phyloP scores from a whole-genome alignment of 2,329 filamentous ascomycete genomes.

The Simplicillium sp. region DNA sequence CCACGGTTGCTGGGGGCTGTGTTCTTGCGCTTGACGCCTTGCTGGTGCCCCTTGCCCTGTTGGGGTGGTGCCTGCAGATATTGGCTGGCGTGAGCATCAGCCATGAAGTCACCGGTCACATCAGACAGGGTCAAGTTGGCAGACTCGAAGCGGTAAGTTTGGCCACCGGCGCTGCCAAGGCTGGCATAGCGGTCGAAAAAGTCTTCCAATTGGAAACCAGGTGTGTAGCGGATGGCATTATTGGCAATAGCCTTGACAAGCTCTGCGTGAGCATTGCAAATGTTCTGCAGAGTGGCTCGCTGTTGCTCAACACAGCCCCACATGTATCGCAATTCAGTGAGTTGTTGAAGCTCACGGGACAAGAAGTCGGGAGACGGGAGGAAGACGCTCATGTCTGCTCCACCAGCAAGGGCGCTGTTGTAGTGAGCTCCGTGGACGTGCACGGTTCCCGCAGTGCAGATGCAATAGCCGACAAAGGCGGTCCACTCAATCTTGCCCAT shows the following conservation, averaged over 20 bases:
- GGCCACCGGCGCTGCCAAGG: conserved; percentile 46
- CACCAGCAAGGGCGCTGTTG: conserved; percentile 34
- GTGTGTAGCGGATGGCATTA: conserved; percentile 59
- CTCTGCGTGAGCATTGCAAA: conserved; percentile 71
- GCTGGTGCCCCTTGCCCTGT: conserved; percentile 19
- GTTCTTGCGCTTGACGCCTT: conserved; percentile 40
- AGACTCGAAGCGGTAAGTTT: conserved; percentile 57
- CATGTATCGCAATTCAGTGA: conserved; percentile 62
- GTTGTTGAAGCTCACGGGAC: conserved; percentile 68
- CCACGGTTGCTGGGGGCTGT: conserved; percentile 28
- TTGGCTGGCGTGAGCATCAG: conserved; percentile 43
- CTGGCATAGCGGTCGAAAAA: conserved; percentile 74
- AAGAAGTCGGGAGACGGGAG: conserved; percentile 57
- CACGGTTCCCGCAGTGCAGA: conserved; percentile 79
- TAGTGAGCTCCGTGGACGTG: conserved; percentile 84
- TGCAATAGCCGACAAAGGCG: conserved; percentile 76
- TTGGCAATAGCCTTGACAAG: conserved; percentile 64
- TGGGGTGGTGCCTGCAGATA: conserved; percentile 35
- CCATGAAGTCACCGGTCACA: conserved; percentile 48
- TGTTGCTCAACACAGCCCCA: conserved; percentile 78
- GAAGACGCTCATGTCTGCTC: conserved; percentile 53
- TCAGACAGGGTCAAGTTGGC: conserved; percentile 66
- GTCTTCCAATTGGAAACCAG: conserved; percentile 76
- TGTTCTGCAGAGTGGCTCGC: conserved; percentile 64
- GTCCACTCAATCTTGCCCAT: conserved; percentile 74